Conservation (phyloP, 176 grass and related monocot genomes). For the Juncus effusus region DNA sequence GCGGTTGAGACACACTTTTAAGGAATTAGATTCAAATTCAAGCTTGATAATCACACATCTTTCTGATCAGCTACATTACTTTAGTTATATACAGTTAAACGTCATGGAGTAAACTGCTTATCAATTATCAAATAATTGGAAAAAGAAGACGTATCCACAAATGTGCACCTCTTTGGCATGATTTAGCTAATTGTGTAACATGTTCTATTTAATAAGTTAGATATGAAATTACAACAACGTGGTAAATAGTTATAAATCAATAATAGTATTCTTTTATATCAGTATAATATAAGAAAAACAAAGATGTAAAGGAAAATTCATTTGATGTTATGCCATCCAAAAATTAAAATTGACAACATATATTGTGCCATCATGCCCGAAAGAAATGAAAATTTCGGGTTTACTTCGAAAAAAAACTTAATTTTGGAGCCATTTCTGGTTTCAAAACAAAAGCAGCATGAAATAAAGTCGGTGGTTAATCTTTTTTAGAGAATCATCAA, state of each 20-base stretch:
- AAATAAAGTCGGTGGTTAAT: conserved; percentile 11
- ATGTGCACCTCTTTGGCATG: conserved; percentile 1
- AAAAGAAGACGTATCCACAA: not conserved
- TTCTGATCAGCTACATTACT: conserved; percentile 21
- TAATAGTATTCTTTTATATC: too few relatives aligned
- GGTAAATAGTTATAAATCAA: too few relatives aligned
- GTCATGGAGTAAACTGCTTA: not conserved
- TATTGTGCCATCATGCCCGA: too few relatives aligned
- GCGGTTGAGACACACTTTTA: conserved; percentile 9
- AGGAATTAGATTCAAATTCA: conserved; percentile 16
- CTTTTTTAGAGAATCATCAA: conserved; percentile 13
- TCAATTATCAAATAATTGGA: not conserved
- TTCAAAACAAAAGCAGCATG: conserved; percentile 17
- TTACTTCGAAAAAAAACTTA: too few relatives aligned
- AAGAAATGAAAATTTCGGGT: too few relatives aligned
- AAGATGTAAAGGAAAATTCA: too few relatives aligned
- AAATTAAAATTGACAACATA: too few relatives aligned
- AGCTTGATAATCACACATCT: conserved; percentile 8
- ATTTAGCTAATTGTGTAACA: not conserved
- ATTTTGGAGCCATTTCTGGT: not conserved
- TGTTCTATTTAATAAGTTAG: not conserved
- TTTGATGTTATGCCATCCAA: too few relatives aligned
- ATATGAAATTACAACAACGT: not conserved
- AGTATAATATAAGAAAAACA: too few relatives aligned
- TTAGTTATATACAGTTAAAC: conserved; percentile 7